phyloP scores from a whole-genome alignment of 176 grass and related monocot species.

The Themeda triandra region DNA sequence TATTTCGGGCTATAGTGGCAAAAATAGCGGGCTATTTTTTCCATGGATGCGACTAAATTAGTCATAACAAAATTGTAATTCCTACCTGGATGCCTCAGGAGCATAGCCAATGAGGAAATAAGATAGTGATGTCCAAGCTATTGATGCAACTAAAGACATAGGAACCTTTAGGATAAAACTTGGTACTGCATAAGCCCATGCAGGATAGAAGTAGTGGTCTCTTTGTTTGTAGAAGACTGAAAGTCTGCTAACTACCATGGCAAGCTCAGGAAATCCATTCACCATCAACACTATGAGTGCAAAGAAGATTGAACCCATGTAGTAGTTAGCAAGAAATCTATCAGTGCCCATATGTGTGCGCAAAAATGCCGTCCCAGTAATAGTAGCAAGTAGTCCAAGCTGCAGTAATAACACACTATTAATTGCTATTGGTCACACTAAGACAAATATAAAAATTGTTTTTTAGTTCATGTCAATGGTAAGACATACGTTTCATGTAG shows the following conservation, averaged over 20 bases:
- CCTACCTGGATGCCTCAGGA: slow-evolving; percentile 60
- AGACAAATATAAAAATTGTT: too few species aligned
- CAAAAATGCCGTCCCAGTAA: slow-evolving; percentile 62
- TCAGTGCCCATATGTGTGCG: slow-evolving; percentile 36
- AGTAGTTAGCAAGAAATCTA: slow-evolving; percentile 43
- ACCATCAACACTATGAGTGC: slow-evolving; percentile 53
- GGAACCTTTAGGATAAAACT: slow-evolving; percentile 61
- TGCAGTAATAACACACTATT: slow-evolving; percentile 4
- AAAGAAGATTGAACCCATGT: slow-evolving; percentile 68
- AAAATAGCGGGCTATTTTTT: too few species aligned
- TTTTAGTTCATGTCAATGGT: too few species aligned
- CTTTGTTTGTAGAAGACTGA: slow-evolving; percentile 76
- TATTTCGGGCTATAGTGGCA: too few species aligned
- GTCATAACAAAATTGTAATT: neutral
- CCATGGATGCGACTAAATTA: neutral
- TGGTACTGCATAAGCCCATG: slow-evolving; percentile 85
- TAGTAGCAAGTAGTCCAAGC: slow-evolving; percentile 37
- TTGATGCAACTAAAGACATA: slow-evolving; percentile 51
- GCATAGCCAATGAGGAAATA: slow-evolving; percentile 84
- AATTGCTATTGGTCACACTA: neutral
- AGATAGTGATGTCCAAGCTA: slow-evolving; percentile 64
- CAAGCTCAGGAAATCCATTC: slow-evolving; percentile 65
- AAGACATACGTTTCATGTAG: neutral
- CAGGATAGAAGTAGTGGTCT: slow-evolving; percentile 69
- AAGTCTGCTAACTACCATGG: slow-evolving; percentile 55